These are phyloP conservation scores for Lactarius evosmus DNA, from an alignment of 768 basidiomycete species.

Conservation along the genomic window DNA sequence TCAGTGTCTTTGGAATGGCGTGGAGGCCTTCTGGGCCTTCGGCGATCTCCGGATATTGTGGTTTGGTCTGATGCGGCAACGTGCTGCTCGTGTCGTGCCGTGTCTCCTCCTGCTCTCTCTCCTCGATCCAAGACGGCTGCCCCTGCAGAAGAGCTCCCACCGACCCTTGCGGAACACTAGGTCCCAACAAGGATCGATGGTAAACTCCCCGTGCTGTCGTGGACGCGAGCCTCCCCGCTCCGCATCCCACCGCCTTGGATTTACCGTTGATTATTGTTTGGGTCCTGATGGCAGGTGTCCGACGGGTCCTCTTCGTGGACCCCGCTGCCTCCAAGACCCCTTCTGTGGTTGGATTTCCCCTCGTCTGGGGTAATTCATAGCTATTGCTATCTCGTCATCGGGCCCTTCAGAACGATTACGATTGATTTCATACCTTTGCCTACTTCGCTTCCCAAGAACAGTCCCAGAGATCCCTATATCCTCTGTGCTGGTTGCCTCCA, in stretches of 20 bases:
- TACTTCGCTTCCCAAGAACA: neutral
- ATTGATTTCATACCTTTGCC: neutral
- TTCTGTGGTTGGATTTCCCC: neutral
- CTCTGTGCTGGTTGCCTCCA: neutral
- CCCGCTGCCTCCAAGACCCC: neutral
- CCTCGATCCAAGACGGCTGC: neutral
- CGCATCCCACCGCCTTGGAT: slow-evolving; percentile 6
- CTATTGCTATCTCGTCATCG: neutral
- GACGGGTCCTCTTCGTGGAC: neutral
- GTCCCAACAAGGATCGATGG: neutral
- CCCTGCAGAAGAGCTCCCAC: neutral
- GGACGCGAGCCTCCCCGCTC: slow-evolving; percentile 15
- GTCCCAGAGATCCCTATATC: too few species aligned
- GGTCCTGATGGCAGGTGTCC: neutral
- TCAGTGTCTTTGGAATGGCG: neutral
- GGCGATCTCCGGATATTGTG: neutral
- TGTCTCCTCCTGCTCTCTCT: neutral
- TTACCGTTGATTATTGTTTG: neutral
- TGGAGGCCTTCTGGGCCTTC: neutral
- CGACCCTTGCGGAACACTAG: slow-evolving; percentile 4
- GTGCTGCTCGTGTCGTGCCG: neutral
- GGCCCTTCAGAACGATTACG: neutral
- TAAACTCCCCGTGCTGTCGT: neutral
- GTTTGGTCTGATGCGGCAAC: neutral
- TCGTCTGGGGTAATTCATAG: neutral